phyloP scores from a whole-genome alignment of 208 protist genomes.

The Trypanosoma avium region DNA sequence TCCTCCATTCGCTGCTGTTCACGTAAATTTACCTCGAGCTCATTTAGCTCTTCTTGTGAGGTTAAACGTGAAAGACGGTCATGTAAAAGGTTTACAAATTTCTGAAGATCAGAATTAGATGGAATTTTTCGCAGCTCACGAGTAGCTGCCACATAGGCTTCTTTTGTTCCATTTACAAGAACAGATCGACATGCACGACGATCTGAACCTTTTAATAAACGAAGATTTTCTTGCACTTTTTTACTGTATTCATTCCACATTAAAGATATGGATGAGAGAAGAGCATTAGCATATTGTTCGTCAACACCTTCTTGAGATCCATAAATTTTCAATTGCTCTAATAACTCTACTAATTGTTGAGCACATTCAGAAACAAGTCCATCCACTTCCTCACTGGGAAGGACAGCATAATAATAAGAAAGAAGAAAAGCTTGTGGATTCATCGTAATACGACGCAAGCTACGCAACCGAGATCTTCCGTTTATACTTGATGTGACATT shows the following conservation, averaged over 20 bases:
- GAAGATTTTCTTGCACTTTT: constrained; percentile 11
- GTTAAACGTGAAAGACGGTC: constrained; percentile 51
- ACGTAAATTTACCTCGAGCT: constrained; percentile 27
- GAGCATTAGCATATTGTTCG: constrained; percentile 38
- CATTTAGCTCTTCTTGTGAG: constrained; percentile 40
- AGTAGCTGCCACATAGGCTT: constrained; percentile 48
- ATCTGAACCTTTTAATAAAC: constrained; percentile 15
- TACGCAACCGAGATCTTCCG: constrained; percentile 60
- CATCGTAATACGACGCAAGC: constrained; percentile 53
- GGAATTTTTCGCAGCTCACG: constrained; percentile 32
- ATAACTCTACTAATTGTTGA: constrained; percentile 58
- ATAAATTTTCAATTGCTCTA: constrained; percentile 53
- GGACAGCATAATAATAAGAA: constrained; percentile 63
- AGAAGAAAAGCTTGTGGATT: constrained; percentile 78
- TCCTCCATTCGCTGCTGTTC: constrained; percentile 36
- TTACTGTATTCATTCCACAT: constrained; percentile 61
- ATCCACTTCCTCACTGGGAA: constrained; percentile 25
- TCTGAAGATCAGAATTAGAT: constrained; percentile 35
- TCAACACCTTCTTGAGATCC: constrained; percentile 36
- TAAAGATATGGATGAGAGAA: constrained; percentile 56
- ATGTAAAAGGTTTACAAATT: constrained; percentile 57
- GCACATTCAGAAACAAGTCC: constrained; percentile 52
- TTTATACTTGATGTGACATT: constrained; percentile 49
- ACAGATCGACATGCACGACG: constrained; percentile 22
- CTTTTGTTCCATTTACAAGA: constrained; percentile 47